Conservation (phyloP, 192 early-diverging fungal species). For the Coemansia sp. region DNA sequence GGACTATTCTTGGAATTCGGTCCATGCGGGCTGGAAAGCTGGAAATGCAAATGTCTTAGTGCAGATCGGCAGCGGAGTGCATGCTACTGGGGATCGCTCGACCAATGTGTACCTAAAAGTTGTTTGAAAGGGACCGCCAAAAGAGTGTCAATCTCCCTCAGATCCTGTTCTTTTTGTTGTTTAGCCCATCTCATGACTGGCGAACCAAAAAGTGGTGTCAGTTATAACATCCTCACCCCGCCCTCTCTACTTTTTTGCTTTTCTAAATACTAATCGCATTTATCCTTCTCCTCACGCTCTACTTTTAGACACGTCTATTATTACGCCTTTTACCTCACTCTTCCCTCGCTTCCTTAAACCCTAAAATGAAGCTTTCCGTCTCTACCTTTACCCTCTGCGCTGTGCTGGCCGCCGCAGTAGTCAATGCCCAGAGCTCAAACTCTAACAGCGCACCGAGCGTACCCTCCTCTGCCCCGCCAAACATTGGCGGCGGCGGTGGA, state of each 20-base stretch:
- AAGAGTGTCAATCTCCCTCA: background rate
- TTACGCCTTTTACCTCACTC: background rate
- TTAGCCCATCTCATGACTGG: background rate
- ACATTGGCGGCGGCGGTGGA: background rate
- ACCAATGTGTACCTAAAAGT: background rate
- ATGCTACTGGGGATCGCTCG: background rate
- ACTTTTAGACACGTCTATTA: background rate
- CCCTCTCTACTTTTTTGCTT: background rate
- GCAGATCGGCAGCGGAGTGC: slow-evolving; percentile 6
- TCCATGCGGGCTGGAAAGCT: background rate
- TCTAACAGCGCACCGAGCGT: background rate
- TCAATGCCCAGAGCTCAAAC: slow-evolving; percentile 21
- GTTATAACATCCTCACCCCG: background rate
- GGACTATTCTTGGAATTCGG: slow-evolving; percentile 16
- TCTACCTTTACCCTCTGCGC: slow-evolving; percentile 31
- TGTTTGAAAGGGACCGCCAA: slow-evolving; percentile 1
- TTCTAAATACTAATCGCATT: background rate
- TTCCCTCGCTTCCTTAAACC: background rate
- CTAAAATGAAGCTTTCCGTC: slow-evolving; percentile 36
- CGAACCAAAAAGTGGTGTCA: background rate
- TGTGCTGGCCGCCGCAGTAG: slow-evolving; percentile 28
- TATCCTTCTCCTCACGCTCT: background rate
- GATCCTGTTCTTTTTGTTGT: slow-evolving; percentile 6
- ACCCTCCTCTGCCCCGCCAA: background rate
- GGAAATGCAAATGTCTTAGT: background rate